Base-by-base conservation (phyloP, 2,329 filamentous ascomycete species). In the Fusarium proliferatum region DNA sequence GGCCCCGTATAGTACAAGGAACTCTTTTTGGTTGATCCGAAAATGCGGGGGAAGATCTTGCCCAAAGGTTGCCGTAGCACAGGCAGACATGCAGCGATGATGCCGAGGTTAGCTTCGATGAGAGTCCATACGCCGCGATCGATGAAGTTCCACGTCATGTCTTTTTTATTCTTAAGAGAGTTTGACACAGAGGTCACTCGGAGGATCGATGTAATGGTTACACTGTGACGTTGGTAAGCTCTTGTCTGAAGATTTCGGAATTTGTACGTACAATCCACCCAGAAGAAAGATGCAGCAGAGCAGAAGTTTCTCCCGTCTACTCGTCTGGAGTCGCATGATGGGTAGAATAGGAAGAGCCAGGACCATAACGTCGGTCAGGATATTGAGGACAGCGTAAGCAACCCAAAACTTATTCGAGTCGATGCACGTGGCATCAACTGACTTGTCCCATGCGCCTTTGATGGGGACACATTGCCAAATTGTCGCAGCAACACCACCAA, bases 381-480 rank as follows among this genome's bases (percentile, higher is more conserved):
- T 33, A 8, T 61, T 61, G 8, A 61, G 58, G 15, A 34, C 23
- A 8, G 49, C 58, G 6, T 61, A 61, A 1, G 48, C 49, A 5
- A 61, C 49, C 58, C 58, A 61, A 8, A 61, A 57, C 19, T 61
- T 61, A n/a, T 57, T 61, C 3, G 58, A 57, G 28, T 61, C 49
- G 23, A 61, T 57, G 11, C 58, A 61, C 6, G 3, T 57, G 21
- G 49, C 58, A 12, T 61, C 26, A 2, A 57, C 39, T 2, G 21
- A n/a, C 11, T 61, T 57, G 2, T 61, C n/a, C 30, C 58, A 61
- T 9, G 58, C 49, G 2, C 30, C 58, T 1, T 33, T 19, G 19
- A 57, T 43, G 6, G 58, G 58, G 1, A 61, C 38, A 13, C 58
- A 61, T 34, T 61, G 58, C 58, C 48, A 61, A 2, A 61, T 61